Percentiles rank a stretch among this genome's conserved stretches.
Evolutionary conservation across 345 rosid genomes (phyloP).

Genomic region (Orychophragmus violaceus): DNA sequence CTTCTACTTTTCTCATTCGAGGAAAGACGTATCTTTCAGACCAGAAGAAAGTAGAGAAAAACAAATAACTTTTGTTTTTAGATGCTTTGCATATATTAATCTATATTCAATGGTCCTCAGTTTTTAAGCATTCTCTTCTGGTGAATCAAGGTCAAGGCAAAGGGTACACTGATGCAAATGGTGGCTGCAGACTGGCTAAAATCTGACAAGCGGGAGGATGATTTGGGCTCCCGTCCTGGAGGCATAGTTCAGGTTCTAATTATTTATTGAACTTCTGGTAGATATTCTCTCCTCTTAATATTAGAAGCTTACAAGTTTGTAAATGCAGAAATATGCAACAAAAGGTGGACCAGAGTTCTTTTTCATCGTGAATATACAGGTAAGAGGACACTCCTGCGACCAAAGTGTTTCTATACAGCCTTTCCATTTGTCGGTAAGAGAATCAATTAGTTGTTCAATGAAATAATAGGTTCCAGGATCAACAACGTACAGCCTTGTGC

Average conservation of each 20-base stretch:
- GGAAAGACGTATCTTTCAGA: constrained; percentile 76
- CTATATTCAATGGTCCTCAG: neutral
- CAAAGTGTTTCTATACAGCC: neutral
- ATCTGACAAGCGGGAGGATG: constrained; percentile 91
- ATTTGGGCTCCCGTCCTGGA: constrained; percentile 77
- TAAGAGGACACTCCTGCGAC: constrained; percentile 10
- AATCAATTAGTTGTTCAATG: constrained; percentile 10
- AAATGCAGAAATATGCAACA: constrained; percentile 81
- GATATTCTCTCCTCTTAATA: neutral
- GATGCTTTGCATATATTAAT: neutral
- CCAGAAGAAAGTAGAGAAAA: constrained; percentile 59
- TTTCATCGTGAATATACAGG: constrained; percentile 87
- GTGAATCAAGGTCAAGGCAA: constrained; percentile 67
- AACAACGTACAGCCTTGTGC: constrained; percentile 74
- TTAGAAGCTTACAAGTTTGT: constrained; percentile 9
- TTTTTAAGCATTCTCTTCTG: constrained; percentile 10
- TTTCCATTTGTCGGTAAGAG: neutral
- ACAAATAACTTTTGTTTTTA: neutral
- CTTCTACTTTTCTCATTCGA: constrained; percentile 78
- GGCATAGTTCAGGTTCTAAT: constrained; percentile 70
- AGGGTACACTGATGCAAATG: constrained; percentile 85
- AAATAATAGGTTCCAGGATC: constrained; percentile 77
- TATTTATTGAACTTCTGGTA: neutral
- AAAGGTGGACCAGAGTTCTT: constrained; percentile 90
- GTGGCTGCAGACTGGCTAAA: constrained; percentile 94